These are phyloP conservation scores for Beauveria varroae DNA, from an alignment of 2,329 filamentous ascomycete genomes.

Conservation along the genomic window DNA sequence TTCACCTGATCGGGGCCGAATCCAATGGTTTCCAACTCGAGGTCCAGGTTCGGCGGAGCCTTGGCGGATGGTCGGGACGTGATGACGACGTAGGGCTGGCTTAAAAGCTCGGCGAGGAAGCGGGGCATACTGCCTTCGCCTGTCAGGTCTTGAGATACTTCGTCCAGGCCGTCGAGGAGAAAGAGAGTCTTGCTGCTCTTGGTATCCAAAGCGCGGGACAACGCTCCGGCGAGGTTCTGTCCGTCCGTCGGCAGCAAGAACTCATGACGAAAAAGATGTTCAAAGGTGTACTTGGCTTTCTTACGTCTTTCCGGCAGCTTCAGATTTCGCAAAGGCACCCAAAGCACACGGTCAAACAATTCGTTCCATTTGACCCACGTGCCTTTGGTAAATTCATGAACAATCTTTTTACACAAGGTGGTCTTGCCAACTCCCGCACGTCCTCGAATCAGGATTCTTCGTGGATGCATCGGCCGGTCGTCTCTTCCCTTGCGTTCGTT, in stretches of 20 bases:
- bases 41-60: neutral
- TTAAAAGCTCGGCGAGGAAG: neutral
- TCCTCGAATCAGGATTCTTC: constrained; percentile 29
- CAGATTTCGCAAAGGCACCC: constrained; percentile 31
- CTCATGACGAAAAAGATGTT: constrained; percentile 20
- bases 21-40: neutral
- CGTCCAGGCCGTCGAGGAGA: constrained; percentile 27
- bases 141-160: constrained; percentile 3
- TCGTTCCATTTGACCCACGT: constrained; percentile 16
- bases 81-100: neutral
- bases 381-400: constrained; percentile 24
- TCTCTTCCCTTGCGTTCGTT: neutral
- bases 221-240: too few relatives aligned
- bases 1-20: neutral
- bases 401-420: constrained; percentile 34
- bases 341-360: constrained; percentile 22
- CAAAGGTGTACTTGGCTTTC: constrained; percentile 16
- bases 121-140: neutral
- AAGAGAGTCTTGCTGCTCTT: constrained; percentile 24
- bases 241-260: constrained; percentile 19
- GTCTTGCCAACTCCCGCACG: constrained; percentile 32
- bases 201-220: neutral
- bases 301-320: constrained; percentile 14
- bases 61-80: neutral
- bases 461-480: neutral